Base-by-base conservation (phyloP, 2,329 filamentous ascomycete genomes). In the Neofusicoccum kwambonambiense region DNA sequence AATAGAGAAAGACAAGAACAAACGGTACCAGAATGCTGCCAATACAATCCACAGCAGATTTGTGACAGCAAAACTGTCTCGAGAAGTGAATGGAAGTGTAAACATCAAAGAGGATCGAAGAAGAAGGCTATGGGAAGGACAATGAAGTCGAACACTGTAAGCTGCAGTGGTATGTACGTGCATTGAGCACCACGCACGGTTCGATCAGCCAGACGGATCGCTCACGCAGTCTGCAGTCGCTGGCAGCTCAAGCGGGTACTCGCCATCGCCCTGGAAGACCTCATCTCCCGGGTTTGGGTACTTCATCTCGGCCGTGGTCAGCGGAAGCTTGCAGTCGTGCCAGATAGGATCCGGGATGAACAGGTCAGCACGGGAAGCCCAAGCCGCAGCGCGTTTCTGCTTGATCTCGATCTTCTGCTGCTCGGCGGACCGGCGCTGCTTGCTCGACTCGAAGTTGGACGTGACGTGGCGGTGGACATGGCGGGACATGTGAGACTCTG, bases 221-320 rank as follows among this genome's bases (percentile, higher is more conserved):
- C 51, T 62, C 45, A 37, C 17, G 19, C 72, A 73, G 68, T 17
- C 22, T 3, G 42, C 51, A 11, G 63, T 56, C 56, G 69, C 69
- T 19, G 80, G 79, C 35, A 75, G 67, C 64, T 75, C 73, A 31
- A 83, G 72, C n/a, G 76, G 70, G 68, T 82, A 82, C 61, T 73
- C 76, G 22, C 78, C 79, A 69, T 81, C 79, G 8, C 80, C 80
- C 17, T 70, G 60, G 3, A 80, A 74, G 15, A 82, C 76, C 61
- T 81, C 77, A 45, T 78, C 77, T 3, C 80, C 79, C 1, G 79
- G 78, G 39, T 77, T 68, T 4, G 79, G 78, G 69, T 74, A 81
- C 66, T 78, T 75, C 12, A 83, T 71, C 69, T 83, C 81, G 13
- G 75, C 76, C 11, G 73, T 73, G 6, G 71, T 73, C 35, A 70